These are phyloP conservation scores for Geotrichum ghanense DNA, from an alignment of 805 yeast genomes.

Conservation along the genomic window DNA sequence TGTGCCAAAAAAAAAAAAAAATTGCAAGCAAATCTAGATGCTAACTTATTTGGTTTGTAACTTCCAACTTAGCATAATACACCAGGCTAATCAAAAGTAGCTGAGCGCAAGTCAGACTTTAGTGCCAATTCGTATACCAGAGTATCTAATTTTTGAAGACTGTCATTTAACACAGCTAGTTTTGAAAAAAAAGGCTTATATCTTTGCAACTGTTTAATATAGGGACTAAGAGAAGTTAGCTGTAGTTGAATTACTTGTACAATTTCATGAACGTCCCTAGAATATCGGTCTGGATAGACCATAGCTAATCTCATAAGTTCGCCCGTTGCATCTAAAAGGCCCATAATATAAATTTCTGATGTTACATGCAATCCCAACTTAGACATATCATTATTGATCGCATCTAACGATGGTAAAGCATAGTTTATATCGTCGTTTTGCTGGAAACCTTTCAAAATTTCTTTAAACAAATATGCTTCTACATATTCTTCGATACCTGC, in stretches of 20 bases:
- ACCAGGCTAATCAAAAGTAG: too few species aligned
- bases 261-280: neutral
- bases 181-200: neutral
- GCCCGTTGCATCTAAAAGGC: neutral
- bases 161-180: neutral
- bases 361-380: neutral
- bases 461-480: neutral
- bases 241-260: neutral
- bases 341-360: neutral
- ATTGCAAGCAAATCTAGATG: too few species aligned
- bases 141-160: neutral
- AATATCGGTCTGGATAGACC: neutral
- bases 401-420: neutral
- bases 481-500: neutral
- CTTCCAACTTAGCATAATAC: too few species aligned
- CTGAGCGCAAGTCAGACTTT: too few species aligned
- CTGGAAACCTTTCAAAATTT: neutral
- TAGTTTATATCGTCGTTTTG: neutral
- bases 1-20: too few species aligned
- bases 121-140: neutral
- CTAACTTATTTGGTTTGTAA: too few species aligned
- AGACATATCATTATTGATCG: neutral
- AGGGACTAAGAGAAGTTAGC: neutral
- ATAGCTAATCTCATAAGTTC: neutral
- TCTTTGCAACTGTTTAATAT: neutral